Base-by-base conservation (phyloP, 352 stramenopile genomes). In the Globisporangium carolinianum region DNA sequence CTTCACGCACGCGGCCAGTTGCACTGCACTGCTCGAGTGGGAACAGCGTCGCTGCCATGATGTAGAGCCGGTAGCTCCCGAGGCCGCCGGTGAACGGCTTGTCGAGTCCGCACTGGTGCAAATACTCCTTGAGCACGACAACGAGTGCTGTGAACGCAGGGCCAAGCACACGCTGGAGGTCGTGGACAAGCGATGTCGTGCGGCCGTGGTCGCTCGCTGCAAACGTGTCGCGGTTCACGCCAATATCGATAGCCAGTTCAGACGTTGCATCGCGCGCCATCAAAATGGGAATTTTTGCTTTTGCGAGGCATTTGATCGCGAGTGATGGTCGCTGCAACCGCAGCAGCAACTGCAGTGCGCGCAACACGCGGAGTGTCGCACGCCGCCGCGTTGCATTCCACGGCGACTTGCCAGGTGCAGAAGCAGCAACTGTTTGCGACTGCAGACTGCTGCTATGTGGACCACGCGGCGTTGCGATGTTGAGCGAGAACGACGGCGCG, bases 81-180 rank as follows among this genome's bases (percentile, higher is more conserved):
- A 93, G 63, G 0, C 83, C 83, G 14, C 80, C 83, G 9, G 80
- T 89, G 57, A 86, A 91, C 6, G 79, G 83, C 50, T 91, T 93
- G 69, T 91, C 79, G 5, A 93, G 65, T 3, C 85, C 75, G 36
- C 86, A 87, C 53, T 91, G 76, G 51, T 90, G 75, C 56, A 91
- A 37, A 60, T 90, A 89, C 60, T 91, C 80, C 59, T 91, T 91
- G 11, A 93, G 54, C 42, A 90, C 86, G 50, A 71, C 66, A 12
- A 89, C 74, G 35, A 92, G 62, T 38, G 67, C 68, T 0, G 61
- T 74, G 59, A 88, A 92, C 32, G 68, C 52, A 15, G n/a, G 42
- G 0, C 81, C 78, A 8, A 88, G 60, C 17, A 65, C 57, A 4
- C 57, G 45, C 45, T 87, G 79, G 15, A 89, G 62, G 45, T 62